phyloP scores from a whole-genome alignment of 768 basidiomycete species.

The Suillus sp. region DNA sequence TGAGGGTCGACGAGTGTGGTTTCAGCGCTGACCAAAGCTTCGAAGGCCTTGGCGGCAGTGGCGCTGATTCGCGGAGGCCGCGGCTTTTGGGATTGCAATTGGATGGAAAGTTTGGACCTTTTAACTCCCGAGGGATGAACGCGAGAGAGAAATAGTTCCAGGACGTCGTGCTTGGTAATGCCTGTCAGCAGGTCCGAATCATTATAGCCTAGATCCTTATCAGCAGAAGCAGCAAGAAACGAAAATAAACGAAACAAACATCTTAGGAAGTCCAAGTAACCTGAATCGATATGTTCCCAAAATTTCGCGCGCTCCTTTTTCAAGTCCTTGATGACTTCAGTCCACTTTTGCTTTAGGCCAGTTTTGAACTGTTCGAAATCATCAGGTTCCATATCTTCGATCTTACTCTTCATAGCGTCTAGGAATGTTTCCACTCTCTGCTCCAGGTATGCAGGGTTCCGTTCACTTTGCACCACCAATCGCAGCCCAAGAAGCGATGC shows the following conservation, averaged over 20 bases:
- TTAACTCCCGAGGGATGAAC: conserved; percentile 69
- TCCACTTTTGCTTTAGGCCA: conserved; percentile 77
- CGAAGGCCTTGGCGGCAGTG: conserved; percentile 64
- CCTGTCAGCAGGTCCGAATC: conserved; percentile 67
- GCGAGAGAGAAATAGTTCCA: conserved; percentile 65
- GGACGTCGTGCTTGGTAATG: conserved; percentile 75
- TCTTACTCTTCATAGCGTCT: conserved; percentile 62
- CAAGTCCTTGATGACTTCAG: conserved; percentile 88
- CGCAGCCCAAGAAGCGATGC: conserved; percentile 74
- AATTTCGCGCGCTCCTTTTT: conserved; percentile 74
- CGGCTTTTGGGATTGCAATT: conserved; percentile 72
- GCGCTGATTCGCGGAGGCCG: conserved; percentile 61
- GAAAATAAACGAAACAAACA: conserved; percentile 50
- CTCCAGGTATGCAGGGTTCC: conserved; percentile 78
- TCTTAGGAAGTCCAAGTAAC: conserved; percentile 85
- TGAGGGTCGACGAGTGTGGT: conserved; percentile 52
- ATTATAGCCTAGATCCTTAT: conserved; percentile 53
- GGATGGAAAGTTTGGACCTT: conserved; percentile 84
- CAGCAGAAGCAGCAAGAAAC: neutral
- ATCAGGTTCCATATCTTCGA: conserved; percentile 68
- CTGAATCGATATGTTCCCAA: conserved; percentile 70
- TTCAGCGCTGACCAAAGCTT: conserved; percentile 48
- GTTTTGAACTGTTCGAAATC: conserved; percentile 80
- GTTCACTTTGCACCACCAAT: conserved; percentile 89
- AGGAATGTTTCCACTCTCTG: conserved; percentile 88